A percentile compares a stretch with the other conserved stretches of the same genome.
Evolutionary conservation across 768 basidiomycete genomes (phyloP).

Genomic region (Sporobolomyces roseus): DNA sequence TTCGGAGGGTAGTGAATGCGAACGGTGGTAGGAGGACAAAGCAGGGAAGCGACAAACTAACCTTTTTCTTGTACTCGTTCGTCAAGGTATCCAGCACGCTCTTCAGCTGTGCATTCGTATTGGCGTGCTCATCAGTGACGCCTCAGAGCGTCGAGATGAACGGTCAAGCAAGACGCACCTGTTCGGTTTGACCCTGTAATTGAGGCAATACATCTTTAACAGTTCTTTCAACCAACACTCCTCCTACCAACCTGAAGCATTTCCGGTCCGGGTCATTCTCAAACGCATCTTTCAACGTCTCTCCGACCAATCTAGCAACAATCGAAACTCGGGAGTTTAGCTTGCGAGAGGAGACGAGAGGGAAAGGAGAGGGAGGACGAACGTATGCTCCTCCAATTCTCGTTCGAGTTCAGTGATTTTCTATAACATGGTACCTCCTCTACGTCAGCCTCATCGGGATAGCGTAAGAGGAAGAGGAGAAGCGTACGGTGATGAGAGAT

Average conservation of each 20-base stretch:
- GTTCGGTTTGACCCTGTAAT: slow-evolving; percentile 80
- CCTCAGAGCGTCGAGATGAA: background rate
- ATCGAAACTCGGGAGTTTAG: background rate
- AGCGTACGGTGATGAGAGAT: slow-evolving; percentile 5
- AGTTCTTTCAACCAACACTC: slow-evolving; percentile 89
- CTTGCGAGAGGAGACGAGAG: background rate
- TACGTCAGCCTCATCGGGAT: background rate
- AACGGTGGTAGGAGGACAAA: background rate
- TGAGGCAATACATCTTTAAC: slow-evolving; percentile 91
- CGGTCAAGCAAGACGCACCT: slow-evolving; percentile 58
- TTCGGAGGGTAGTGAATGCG: background rate
- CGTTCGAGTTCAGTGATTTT: slow-evolving; percentile 81
- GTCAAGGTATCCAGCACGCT: slow-evolving; percentile 72
- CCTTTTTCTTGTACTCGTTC: slow-evolving; percentile 84
- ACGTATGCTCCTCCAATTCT: slow-evolving; percentile 94
- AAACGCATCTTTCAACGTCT: slow-evolving; percentile 76
- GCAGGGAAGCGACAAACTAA: slow-evolving; percentile 32
- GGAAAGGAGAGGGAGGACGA: slow-evolving; percentile 46
- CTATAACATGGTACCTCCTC: background rate
- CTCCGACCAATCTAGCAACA: slow-evolving; percentile 69
- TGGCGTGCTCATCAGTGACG: background rate
- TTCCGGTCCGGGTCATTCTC: slow-evolving; percentile 81
- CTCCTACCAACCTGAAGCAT: slow-evolving; percentile 94
- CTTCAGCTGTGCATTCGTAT: slow-evolving; percentile 60
- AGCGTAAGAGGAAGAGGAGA: background rate